These are phyloP conservation scores for Globisporangium megalacanthum DNA, from an alignment of 352 stramenopile genomes.

Conservation along the genomic window DNA sequence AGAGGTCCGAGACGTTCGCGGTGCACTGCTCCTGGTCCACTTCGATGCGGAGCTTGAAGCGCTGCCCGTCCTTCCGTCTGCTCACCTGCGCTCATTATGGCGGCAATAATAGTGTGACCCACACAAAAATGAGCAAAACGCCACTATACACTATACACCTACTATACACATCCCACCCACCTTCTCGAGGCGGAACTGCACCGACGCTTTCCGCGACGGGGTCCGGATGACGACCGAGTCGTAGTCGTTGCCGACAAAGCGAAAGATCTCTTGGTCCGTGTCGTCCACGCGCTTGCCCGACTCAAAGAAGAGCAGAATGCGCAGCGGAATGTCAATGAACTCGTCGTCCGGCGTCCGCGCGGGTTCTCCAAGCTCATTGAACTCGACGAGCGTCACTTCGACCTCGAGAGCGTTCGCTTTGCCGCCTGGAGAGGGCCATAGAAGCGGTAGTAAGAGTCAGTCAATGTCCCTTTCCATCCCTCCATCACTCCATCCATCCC, in stretches of 20 bases:
- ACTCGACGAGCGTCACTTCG: slow-evolving; percentile 78
- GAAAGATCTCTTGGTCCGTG: slow-evolving; percentile 82
- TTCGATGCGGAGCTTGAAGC: slow-evolving; percentile 82
- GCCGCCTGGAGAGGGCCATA: slow-evolving; percentile 24
- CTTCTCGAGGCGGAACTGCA: slow-evolving; percentile 84
- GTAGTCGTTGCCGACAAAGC: slow-evolving; percentile 82
- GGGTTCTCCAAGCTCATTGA: slow-evolving; percentile 60
- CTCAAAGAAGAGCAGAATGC: slow-evolving; percentile 80
- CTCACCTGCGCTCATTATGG: slow-evolving; percentile 34
- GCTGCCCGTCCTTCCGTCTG: slow-evolving; percentile 75
- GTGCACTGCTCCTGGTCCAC: slow-evolving; percentile 82
- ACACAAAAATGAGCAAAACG: too few species aligned
- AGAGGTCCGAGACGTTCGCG: slow-evolving; percentile 69
- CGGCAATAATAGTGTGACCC: too few species aligned
- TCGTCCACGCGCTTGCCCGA: slow-evolving; percentile 83
- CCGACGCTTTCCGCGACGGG: slow-evolving; percentile 48
- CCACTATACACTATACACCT: not conserved
- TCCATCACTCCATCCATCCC: not conserved
- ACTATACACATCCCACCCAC: slow-evolving; percentile 14
- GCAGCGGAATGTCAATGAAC: slow-evolving; percentile 77
- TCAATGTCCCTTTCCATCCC: too few species aligned
- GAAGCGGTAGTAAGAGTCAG: not conserved
- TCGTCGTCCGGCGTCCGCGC: slow-evolving; percentile 59
- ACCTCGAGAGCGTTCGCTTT: slow-evolving; percentile 79
- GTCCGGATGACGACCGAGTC: slow-evolving; percentile 76